Evolutionary conservation across 768 basidiomycete genomes (phyloP), one percentile per base, ranked within the genome.

Genomic region (Pleurotus cornucopiae): DNA sequence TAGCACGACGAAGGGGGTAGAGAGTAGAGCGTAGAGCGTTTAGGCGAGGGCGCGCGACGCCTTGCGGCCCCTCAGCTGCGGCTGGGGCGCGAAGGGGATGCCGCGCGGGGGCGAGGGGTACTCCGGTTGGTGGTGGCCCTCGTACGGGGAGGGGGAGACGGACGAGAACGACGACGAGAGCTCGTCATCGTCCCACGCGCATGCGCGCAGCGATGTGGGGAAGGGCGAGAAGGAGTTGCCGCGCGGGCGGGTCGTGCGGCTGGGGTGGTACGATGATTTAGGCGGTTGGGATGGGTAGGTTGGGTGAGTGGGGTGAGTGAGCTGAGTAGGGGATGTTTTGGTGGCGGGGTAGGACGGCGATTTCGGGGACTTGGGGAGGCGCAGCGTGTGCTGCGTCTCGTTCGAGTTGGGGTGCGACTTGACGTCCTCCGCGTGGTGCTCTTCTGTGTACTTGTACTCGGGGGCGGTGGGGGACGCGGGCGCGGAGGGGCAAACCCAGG

Each of bases 401-500:
- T 38, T 30, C 46, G 37, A 18, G 56, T 14, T n/a, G 14, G 49
- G 18, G 51, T 49, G 60, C 18, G 61, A 54, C 58, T 59, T 63
- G 7, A 4, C 30, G 30, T 34, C 30, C 9, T 34, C 30, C 3
- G 30, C 9, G 30, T 11, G 7, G 30, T 7, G 30, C 30, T 2
- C 30, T 9, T 9, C 7, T 5, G 5, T 5, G 30, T 7, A 11
- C 23, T 25, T 5, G 30, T 3, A 34, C 9, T 7, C 30, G 0
- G 55, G 66, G 67, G 66, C n/a, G 48, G 1, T 38, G 21, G 48
- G 26, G 13, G 20, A 26, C 57, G 69, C 13, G 60, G 64, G 26
- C 60, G 72, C 41, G 56, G 62, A 70, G 48, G 75, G 67, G 14
- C 76, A 63, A 6, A 78, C 76, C 69, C 81, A 78, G 4, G 76